Conservation (phyloP, 805 yeast species). For the Torulaspora quercuum region DNA sequence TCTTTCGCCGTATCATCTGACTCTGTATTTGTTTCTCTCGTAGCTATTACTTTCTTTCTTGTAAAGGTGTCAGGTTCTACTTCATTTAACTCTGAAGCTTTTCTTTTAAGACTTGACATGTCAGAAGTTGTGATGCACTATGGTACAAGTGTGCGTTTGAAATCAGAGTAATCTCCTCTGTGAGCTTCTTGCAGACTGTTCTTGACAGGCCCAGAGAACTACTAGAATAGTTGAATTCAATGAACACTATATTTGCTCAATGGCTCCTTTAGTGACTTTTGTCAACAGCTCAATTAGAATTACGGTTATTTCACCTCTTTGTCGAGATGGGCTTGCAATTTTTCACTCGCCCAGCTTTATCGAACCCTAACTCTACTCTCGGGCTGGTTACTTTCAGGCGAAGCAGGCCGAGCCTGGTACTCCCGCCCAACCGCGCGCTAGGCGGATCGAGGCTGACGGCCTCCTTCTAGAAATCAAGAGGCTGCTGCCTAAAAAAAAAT, state of each 20-base stretch:
- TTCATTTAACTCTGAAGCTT: constrained; percentile 22
- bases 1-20: constrained; percentile 9
- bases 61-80: constrained; percentile 6
- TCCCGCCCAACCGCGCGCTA: no score
- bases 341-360: constrained; percentile 9
- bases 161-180: no score
- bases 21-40: constrained; percentile 29
- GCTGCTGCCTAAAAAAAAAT: constrained; percentile 5
- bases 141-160: neutral
- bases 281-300: neutral
- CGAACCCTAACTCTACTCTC: neutral
- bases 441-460: constrained; percentile 5
- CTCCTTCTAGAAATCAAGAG: constrained; percentile 1
- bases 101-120: constrained; percentile 24
- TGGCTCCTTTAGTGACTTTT: neutral
- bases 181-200: no score
- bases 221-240: no score
- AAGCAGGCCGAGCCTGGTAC: no score
- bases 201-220: no score
- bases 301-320: neutral
- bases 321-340: constrained; percentile 11
- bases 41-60: constrained; percentile 18
- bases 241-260: no score
- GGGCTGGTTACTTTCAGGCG: constrained; percentile 1
- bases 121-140: neutral